A percentile compares a stretch with the other conserved stretches of the same genome.
Conservation (phyloP, 202 grass and related monocot species). For the Zoysia matrella region DNA sequence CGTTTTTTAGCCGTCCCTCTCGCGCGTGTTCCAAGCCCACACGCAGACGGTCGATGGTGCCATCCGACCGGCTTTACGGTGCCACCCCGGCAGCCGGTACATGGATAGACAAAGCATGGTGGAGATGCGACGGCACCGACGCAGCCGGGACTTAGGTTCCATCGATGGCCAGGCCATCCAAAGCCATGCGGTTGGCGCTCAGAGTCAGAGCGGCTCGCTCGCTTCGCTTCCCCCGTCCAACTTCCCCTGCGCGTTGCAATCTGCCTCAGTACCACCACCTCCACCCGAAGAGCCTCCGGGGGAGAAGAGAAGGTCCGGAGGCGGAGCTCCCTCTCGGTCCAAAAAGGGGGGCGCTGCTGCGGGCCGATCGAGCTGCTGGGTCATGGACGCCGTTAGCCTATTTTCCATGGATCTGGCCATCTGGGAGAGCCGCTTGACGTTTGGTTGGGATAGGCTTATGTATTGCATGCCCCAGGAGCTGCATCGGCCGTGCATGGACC, state of each 20-base stretch:
- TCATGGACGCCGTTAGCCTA: conserved; percentile 56
- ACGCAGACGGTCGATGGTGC: neutral
- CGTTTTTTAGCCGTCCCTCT: neutral
- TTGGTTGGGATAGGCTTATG: conserved; percentile 37
- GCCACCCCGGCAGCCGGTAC: neutral
- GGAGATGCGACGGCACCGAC: neutral
- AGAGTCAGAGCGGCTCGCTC: neutral
- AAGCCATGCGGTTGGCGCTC: conserved; percentile 1
- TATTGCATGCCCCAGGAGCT: conserved; percentile 49
- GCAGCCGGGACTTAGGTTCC: neutral
- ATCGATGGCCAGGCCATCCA: neutral
- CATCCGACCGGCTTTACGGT: conserved; percentile 3
- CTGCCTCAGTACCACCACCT: neutral
- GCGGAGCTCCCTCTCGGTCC: conserved; percentile 50
- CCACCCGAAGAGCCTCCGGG: neutral
- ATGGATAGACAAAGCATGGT: conserved; percentile 27
- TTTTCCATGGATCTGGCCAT: conserved; percentile 25
- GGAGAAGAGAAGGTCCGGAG: neutral
- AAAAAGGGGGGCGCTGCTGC: conserved; percentile 3
- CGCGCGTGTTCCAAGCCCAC: neutral
- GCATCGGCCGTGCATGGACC: conserved; percentile 29
- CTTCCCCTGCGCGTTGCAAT: neutral
- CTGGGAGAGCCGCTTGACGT: neutral
- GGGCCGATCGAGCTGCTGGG: conserved; percentile 52
- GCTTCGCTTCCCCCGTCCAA: neutral